Base-by-base conservation (phyloP, 352 stramenopile species). In the Phytophthora europaea region DNA sequence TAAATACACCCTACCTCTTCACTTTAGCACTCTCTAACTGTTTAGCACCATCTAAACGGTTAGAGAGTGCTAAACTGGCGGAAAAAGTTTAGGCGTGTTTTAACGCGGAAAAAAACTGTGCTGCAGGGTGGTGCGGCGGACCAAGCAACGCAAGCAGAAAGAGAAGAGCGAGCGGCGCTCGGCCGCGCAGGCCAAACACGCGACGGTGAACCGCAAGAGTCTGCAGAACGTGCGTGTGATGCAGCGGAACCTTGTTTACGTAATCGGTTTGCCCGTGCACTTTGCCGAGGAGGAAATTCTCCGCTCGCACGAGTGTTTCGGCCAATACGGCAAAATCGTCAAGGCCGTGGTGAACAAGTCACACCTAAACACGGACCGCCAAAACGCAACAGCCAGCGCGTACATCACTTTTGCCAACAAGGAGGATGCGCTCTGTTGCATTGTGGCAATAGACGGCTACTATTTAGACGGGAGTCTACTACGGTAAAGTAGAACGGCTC, bases 211-310 rank as follows among this genome's bases (percentile, higher is more conserved):
- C 72, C 88, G 91, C 61, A 94, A 93, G 52, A 91, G 84, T 76
- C 76, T 98, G 36, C 80, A 92, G 45, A 97, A 98, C 72, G 85
- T 97, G 59, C 90, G 95, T 20, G 94, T 99, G 22, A 95, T 99
- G 79, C 95, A 98, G 76, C 88, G 93, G 23, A 98, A 98, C 74
- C 71, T 99, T 12, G 95, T 98, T n/a, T 99, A 99, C 82, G 87
- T 98, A 51, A 97, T 98, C 55, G 96, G 96, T 0, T 78, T 99
- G 20, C 91, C 94, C 47, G 80, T 91, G 36, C 84, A 80, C 40
- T 94, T 97, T 50, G 87, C 95, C 2, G 82, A 95, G 48, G 92
- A 98, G 61, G 84, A 94, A 7, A 80, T 89, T 23, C 69, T 99
- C 26, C 85, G 91, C 51, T 94, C 86, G 40, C 77, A 85, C 55